Evolutionary conservation across 2,329 filamentous ascomycete genomes (phyloP).

Genomic region (Metarhizium sp.): DNA sequence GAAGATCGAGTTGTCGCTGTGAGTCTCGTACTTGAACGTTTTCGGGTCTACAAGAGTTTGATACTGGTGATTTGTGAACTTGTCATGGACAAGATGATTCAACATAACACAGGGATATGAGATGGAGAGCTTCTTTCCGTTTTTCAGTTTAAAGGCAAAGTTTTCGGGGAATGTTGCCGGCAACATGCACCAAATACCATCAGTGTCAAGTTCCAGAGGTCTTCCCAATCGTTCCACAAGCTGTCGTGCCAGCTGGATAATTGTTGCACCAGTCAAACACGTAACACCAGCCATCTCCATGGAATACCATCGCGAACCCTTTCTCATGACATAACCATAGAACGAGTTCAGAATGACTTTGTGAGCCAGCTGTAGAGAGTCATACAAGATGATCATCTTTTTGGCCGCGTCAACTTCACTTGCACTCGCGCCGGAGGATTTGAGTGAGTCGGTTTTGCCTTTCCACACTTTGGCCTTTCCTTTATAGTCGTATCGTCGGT

Average conservation of each 20-base stretch:
- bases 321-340: constrained; percentile 99
- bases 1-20: constrained; percentile 98
- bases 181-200: constrained; percentile 99
- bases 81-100: constrained; percentile 90
- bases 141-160: constrained; percentile 86
- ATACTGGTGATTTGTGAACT: constrained; percentile 96
- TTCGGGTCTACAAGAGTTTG: constrained; percentile 74
- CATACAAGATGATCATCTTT: constrained; percentile 96
- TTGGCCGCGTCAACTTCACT: constrained; percentile 85
- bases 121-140: constrained; percentile 91
- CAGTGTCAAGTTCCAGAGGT: constrained; percentile 89
- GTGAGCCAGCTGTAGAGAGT: constrained; percentile 92
- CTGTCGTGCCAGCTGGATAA: constrained; percentile 92
- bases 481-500: constrained; percentile 97
- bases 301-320: constrained; percentile 97
- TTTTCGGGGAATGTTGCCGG: constrained; percentile 95
- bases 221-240: constrained; percentile 89
- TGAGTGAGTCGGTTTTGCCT: constrained; percentile 81
- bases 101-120: constrained; percentile 99
- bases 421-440: constrained; percentile 66
- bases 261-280: constrained; percentile 88
- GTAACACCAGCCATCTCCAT: constrained; percentile 99
- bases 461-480: constrained; percentile 98
- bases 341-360: constrained; percentile 99
- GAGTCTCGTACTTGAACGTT: constrained; percentile 85